Base-by-base conservation (phyloP, 805 yeast genomes). In the Hanseniaspora vineae region DNA sequence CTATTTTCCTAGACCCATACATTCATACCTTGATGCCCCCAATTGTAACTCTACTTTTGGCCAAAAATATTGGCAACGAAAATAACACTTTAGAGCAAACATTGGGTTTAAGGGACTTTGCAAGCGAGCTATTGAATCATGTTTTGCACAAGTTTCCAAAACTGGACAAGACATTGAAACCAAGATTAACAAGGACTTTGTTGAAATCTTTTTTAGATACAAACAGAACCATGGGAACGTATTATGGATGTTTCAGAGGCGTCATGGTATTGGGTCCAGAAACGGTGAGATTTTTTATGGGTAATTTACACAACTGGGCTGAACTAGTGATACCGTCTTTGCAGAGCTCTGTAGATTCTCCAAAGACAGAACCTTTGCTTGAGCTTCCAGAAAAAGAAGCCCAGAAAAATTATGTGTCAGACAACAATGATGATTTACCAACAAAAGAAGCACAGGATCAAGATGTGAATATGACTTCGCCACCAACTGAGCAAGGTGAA, bases 21-120 rank as follows among this genome's bases (percentile, higher is more conserved):
- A 87, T 92, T 43, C 98, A 94, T 67, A 90, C 96, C 0, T 69
- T 92, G 55, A 87, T 92, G 85, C 98, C 99, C n/a, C 86, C 96
- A 51, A 81, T 92, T 33, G 71, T 92, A 54, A 92, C 99, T 0
- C 71, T 90, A 18, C 72, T 92, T 42, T 72, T 92, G 45, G 97
- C 97, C 1, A 88, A 88, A 58, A 77, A 85, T 51, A 75, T 90
- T n/a, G 97, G 97, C 2, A 37, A 23, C 4, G 39, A 13, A 18
- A 49, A 66, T 3, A 70, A 66, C 53, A 70, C 44, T 31, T 60
- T 71, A 19, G 70, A 64, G 17, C 65, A 62, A 49, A 59, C 62
- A 47, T 64, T 73, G 52, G 86, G 83, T 9, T 80, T 90, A 4
- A 76, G 99, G 52, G 95, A 85, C 57, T 81, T 86, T 59, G 89